phyloP scores from a whole-genome alignment of 2,329 filamentous ascomycete species.

The Tolypocladium ophioglossoides region DNA sequence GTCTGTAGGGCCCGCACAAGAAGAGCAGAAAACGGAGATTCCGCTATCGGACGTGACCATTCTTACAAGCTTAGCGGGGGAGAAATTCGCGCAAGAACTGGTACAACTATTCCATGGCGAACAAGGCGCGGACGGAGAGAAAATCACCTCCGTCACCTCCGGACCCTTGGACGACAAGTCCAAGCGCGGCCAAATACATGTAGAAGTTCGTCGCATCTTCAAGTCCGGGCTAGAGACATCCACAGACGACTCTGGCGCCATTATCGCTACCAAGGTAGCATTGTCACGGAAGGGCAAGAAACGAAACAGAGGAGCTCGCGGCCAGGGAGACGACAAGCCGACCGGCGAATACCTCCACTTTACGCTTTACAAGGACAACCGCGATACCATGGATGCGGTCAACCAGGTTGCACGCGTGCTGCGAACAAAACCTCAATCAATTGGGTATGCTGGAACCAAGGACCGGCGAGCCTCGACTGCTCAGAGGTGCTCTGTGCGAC shows the following conservation, averaged over 20 bases:
- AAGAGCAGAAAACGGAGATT: conserved; percentile 12
- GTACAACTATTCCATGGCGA: conserved; percentile 29
- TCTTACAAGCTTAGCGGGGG: conserved; percentile 29
- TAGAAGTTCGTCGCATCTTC: conserved; percentile 69
- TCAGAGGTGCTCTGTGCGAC: conserved; percentile 62
- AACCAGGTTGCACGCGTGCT: conserved; percentile 65
- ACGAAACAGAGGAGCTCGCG: conserved; percentile 13
- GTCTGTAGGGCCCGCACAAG: conserved; percentile 8
- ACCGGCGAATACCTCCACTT: conserved; percentile 77
- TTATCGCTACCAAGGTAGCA: conserved; percentile 56
- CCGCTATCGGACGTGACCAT: conserved; percentile 20
- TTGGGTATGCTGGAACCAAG: conserved; percentile 75
- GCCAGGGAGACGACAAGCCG: conserved; percentile 20
- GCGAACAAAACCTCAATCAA: conserved; percentile 63
- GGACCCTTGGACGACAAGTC: conserved; percentile 32
- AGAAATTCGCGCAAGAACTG: conserved; percentile 28
- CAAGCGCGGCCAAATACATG: conserved; percentile 38
- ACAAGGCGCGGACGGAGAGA: conserved; percentile 16
- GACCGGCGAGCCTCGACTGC: conserved; percentile 79
- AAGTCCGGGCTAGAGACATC: conserved; percentile 65
- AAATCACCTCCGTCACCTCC: conserved; percentile 25
- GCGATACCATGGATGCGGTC: conserved; percentile 88
- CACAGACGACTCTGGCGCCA: conserved; percentile 47
- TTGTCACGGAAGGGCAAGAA: conserved; percentile 23
- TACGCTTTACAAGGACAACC: conserved; percentile 92